Percentiles rank a stretch among this genome's conserved stretches.
These are phyloP conservation scores for Phaeosphaeriaceae sp. DNA, from an alignment of 2,329 filamentous ascomycete genomes.

Conservation along the genomic window DNA sequence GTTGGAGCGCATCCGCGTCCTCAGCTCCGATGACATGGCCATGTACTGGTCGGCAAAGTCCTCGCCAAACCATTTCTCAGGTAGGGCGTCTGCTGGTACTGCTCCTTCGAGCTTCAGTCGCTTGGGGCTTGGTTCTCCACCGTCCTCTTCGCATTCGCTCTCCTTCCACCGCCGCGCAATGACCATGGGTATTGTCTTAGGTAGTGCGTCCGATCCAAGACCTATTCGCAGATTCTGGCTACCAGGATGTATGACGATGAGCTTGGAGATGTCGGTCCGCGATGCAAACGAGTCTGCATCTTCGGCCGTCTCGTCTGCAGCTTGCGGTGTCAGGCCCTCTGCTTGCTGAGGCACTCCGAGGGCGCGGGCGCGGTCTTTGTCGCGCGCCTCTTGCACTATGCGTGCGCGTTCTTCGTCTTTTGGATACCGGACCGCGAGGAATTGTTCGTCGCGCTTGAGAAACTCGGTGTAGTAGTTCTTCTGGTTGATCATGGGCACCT, in stretches of 20 bases:
- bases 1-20: constrained; percentile 87
- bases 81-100: constrained; percentile 64
- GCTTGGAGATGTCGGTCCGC: constrained; percentile 76
- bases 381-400: constrained; percentile 85
- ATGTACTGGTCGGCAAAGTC: constrained; percentile 74
- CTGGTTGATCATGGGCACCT: constrained; percentile 93
- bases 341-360: constrained; percentile 65
- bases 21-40: constrained; percentile 85
- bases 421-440: constrained; percentile 85
- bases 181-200: constrained; percentile 92
- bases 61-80: constrained; percentile 86
- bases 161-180: constrained; percentile 79
- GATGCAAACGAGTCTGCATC: constrained; percentile 40
- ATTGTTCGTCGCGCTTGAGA: constrained; percentile 96
- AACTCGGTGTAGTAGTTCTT: constrained; percentile 98
- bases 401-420: constrained; percentile 84
- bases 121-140: constrained; percentile 78
- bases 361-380: constrained; percentile 84
- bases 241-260: constrained; percentile 93
- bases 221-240: constrained; percentile 96
- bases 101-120: constrained; percentile 67
- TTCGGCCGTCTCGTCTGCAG: constrained; percentile 38
- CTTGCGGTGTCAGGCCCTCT: constrained; percentile 31
- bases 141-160: constrained; percentile 84
- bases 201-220: constrained; percentile 92